These are phyloP conservation scores for Puccinia polysora DNA, from an alignment of 1,284 basidiomycete species.

Conservation along the genomic window DNA sequence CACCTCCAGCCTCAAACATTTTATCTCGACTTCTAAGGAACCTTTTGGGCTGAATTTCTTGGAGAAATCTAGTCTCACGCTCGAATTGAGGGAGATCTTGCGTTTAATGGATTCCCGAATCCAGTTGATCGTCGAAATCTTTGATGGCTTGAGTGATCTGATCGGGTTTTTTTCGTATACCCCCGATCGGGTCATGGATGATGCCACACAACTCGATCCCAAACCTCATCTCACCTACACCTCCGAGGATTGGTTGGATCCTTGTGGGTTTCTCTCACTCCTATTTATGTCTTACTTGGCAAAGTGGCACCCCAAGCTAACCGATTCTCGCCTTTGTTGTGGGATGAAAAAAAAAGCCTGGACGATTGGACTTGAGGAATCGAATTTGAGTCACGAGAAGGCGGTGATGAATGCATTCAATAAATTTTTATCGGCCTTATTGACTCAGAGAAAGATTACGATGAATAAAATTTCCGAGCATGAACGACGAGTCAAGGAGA, in stretches of 20 bases:
- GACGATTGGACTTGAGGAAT: too few species aligned
- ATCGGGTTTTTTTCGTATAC: background rate
- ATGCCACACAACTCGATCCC: background rate
- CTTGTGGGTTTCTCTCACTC: background rate
- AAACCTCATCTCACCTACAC: background rate
- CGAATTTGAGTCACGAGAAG: too few species aligned
- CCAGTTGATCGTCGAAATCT: constrained; percentile 14
- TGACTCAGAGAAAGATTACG: too few species aligned
- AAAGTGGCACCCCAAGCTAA: too few species aligned
- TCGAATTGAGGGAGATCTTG: constrained; percentile 8
- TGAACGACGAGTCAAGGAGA: too few species aligned
- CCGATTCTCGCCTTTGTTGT: too few species aligned
- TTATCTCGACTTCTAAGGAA: background rate
- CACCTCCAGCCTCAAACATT: background rate
- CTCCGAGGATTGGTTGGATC: background rate
- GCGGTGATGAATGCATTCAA: too few species aligned
- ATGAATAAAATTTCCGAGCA: too few species aligned
- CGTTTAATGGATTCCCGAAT: background rate
- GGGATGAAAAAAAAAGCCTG: too few species aligned
- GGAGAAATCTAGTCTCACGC: background rate
- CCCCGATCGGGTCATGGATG: background rate
- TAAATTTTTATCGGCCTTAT: too few species aligned
- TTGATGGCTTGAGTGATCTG: background rate
- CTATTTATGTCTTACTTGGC: too few species aligned
- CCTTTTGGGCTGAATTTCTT: constrained; percentile 1